Evolutionary conservation across 768 basidiomycete species (phyloP).

Genomic region (Lactifluus volemus): DNA sequence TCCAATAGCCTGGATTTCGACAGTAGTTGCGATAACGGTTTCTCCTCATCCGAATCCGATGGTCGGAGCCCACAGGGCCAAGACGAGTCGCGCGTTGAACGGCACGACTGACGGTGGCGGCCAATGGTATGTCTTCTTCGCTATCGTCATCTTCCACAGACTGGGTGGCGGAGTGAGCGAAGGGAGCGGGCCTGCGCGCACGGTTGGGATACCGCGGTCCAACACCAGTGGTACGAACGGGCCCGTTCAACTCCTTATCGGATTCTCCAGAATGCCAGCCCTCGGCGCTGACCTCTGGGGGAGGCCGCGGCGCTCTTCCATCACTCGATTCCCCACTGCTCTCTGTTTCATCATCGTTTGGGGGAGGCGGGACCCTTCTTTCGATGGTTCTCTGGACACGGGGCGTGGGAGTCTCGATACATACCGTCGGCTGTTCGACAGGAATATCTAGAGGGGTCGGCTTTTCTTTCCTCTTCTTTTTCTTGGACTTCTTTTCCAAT

Average conservation of each 20-base stretch:
- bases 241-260: slow-evolving; percentile 51
- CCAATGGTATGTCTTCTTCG: slow-evolving; percentile 76
- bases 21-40: slow-evolving; percentile 57
- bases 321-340: slow-evolving; percentile 48
- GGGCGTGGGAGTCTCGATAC: slow-evolving; percentile 24
- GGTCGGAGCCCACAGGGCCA: slow-evolving; percentile 25
- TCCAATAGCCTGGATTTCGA: slow-evolving; percentile 34
- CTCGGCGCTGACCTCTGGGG: not conserved
- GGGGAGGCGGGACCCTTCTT: slow-evolving; percentile 26
- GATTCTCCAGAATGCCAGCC: slow-evolving; percentile 41
- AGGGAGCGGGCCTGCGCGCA: slow-evolving; percentile 17
- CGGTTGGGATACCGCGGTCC: slow-evolving; percentile 44
- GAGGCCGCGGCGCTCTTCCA: slow-evolving; percentile 1
- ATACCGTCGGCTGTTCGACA: slow-evolving; percentile 6
- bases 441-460: slow-evolving; percentile 14
- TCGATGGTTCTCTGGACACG: slow-evolving; percentile 31
- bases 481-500: slow-evolving; percentile 30
- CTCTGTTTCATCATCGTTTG: slow-evolving; percentile 38
- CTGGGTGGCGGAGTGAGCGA: slow-evolving; percentile 4
- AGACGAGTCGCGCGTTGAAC: slow-evolving; percentile 34
- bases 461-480: slow-evolving; percentile 40
- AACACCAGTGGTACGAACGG: slow-evolving; percentile 48
- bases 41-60: slow-evolving; percentile 61
- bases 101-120: slow-evolving; percentile 51
- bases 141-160: slow-evolving; percentile 37